These are phyloP conservation scores for Exophiala aquamarina DNA, from an alignment of 2,329 filamentous ascomycete species.

Conservation along the genomic window DNA sequence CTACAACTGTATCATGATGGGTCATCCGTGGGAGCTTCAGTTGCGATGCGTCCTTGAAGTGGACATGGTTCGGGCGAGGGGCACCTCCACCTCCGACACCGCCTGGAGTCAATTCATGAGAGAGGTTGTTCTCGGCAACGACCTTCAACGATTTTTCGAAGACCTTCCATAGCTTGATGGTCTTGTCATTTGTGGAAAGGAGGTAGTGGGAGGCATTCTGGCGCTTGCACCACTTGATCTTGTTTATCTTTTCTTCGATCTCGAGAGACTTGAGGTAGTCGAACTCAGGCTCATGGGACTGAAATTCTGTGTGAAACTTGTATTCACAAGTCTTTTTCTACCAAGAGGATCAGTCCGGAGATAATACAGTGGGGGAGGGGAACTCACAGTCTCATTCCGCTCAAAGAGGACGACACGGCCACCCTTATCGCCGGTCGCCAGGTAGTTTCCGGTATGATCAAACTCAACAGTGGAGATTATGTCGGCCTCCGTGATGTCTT, in stretches of 20 bases:
- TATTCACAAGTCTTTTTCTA: conserved; percentile 99
- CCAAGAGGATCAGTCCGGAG: conserved; percentile 14
- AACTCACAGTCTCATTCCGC: conserved; percentile 86
- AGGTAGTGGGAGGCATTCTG: conserved; percentile 99
- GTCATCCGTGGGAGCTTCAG: conserved; percentile 94
- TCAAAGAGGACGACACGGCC: conserved; percentile 54
- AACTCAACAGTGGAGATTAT: conserved; percentile 56
- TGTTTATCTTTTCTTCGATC: conserved; percentile 99
- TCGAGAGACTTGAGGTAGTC: conserved; percentile 99
- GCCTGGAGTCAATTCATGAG: conserved; percentile 83
- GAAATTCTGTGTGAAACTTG: conserved; percentile 99
- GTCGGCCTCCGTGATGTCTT: conserved; percentile 87
- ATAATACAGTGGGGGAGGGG: conserved; percentile 3
- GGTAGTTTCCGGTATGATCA: conserved; percentile 53
- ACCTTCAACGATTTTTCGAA: conserved; percentile 99
- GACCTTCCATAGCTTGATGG: conserved; percentile 99
- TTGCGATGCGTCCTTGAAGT: conserved; percentile 78
- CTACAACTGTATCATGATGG: conserved; percentile 97
- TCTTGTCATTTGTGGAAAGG: conserved; percentile 98
- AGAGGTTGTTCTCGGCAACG: conserved; percentile 97
- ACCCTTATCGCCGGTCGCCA: conserved; percentile 54
- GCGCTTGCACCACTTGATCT: conserved; percentile 99
- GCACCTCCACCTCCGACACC: conserved; percentile 72
- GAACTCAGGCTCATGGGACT: conserved; percentile 99
- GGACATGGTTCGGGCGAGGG: conserved; percentile 67